Evolutionary conservation across 2,329 filamentous ascomycete genomes (phyloP), one percentile per base, ranked within the genome.

Genomic region (Rhynchosporium graminicola): DNA sequence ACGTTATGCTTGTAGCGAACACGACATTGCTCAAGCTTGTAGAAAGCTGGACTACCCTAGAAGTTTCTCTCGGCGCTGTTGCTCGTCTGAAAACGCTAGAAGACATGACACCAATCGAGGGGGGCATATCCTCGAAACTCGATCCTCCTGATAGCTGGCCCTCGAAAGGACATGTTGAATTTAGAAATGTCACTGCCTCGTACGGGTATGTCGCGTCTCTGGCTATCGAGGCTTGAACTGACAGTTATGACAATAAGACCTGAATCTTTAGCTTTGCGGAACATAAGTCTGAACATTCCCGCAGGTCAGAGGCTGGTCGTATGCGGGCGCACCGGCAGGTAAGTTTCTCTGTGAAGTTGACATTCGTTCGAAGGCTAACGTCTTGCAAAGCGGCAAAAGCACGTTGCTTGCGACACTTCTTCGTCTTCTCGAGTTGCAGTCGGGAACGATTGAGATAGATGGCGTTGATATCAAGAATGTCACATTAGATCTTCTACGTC

Each of bases 41-140:
- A 9, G 76, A 76, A 20, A 79, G 76, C 48, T 87, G 83, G 82
- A 86, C 83, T 0, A 78, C 77, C 40, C 73, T 87, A 12, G 84
- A 87, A 66, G 86, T 82, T 0, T 80, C 80, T 50, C 80, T 87
- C 51, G 84, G 84, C 9, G 83, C 83, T 7, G 78, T 87, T 28
- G 76, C 80, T 12, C 78, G 84, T 31, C 77, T 86, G 67, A 83
- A 81, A 68, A 76, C 77, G 13, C 83, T 85, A 62, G 78, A 77
- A 3, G 74, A 76, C 67, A 76, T 82, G 59, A 73, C 71, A 59
- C 71, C 73, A 4, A 67, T 62, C 3, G 80, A 83, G 65, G 73
- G 55, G 29, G 29, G 26, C 36, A 9, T 15, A 2, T 20, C 3
- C 3, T 59, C 51, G 38, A 64, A 43, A 26, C 33, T 66, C 4